Evolutionary conservation across 768 basidiomycete species (phyloP), one percentile per base, ranked within the genome.

Genomic region (Pleurotus cornucopiae): DNA sequence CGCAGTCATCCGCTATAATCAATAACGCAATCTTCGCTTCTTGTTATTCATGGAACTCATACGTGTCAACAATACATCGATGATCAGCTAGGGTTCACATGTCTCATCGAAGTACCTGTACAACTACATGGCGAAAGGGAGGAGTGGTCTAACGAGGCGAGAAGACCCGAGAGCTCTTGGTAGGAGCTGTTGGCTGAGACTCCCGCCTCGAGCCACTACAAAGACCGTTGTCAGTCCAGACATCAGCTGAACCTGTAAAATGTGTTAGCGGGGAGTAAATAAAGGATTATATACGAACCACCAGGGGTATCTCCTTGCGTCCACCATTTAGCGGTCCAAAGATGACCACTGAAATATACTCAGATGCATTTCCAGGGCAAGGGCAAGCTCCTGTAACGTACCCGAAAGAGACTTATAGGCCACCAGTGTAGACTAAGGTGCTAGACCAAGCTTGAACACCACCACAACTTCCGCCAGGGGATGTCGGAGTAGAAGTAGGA

Each of bases 321-420:
- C 84, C 86, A 85, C 79, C 81, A 86, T 54, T 81, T 75, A 2
- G 84, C 83, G 18, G 68, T 74, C 76, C 72, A 75, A 26, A 73
- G 61, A 57, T 73, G 71, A 20, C 68, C 65, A 49, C 76, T 76
- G 14, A 56, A 2, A 44, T 55, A 34, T 30, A 41, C 13, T n/a
- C 34, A 30, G 25, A 34, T 34, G 30, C 3, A 34, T 34, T 34
- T 7, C 30, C 30, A 34, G 30, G 30, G 30, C 30, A 34, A 34
- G 30, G 30, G 30, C 30, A 2, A 34, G 11, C 30, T 34, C 9
- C 9, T 34, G 30, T 9, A 46, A 48, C 67, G 75, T 63, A 84
- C 83, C 69, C 73, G 63, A 76, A 86, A 13, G 76, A 72, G 21
- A 75, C 82, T 65, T 81, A 67, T 12, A 71, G 54, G n/a, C 80